phyloP scores from a whole-genome alignment of 768 basidiomycete species.

The Mycena crocata region DNA sequence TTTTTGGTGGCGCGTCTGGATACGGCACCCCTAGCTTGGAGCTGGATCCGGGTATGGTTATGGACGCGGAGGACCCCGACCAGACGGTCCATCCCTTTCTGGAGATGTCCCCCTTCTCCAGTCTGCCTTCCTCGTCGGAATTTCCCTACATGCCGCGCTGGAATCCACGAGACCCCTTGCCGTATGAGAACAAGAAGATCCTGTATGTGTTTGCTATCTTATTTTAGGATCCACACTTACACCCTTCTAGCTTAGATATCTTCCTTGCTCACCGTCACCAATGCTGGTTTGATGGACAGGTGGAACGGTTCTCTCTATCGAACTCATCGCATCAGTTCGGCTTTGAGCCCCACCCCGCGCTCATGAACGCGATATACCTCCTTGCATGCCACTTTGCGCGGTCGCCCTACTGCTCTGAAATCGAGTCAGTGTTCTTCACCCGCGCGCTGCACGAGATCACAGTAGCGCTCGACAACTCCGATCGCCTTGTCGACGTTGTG shows the following conservation, averaged over 20 bases:
- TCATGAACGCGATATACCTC: constrained; percentile 72
- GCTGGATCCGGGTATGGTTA: not conserved
- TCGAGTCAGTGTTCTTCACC: constrained; percentile 62
- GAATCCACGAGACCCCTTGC: constrained; percentile 42
- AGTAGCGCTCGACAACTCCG: constrained; percentile 63
- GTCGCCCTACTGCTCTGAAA: constrained; percentile 50
- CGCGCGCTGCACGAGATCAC: constrained; percentile 63
- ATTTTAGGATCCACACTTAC: constrained; percentile 12
- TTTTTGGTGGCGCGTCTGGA: constrained; percentile 25
- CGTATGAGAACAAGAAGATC: constrained; percentile 49
- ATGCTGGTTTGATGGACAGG: constrained; percentile 66
- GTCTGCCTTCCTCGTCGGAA: constrained; percentile 25
- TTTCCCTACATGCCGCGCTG: constrained; percentile 39
- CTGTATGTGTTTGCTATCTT: constrained; percentile 46
- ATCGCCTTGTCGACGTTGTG: constrained; percentile 68
- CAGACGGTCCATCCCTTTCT: constrained; percentile 25
- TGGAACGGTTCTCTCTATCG: constrained; percentile 55
- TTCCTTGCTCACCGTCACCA: constrained; percentile 70
- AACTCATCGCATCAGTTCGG: constrained; percentile 41
- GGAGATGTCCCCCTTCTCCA: constrained; percentile 36
- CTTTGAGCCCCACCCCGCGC: constrained; percentile 63
- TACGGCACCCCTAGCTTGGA: constrained; percentile 29
- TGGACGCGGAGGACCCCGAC: constrained; percentile 26
- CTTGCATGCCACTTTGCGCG: constrained; percentile 67
- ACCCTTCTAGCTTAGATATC: constrained; percentile 57